phyloP scores from a whole-genome alignment of 345 rosid species.

The sweet orange (Citrus sinensis) region DVS_A1.0 CM039163.1:51808501-51809000 shows the following conservation, averaged over 20 bases:
- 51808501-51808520: background rate
- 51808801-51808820: background rate
- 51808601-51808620: slow-evolving; percentile 44
- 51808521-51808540: slow-evolving; percentile 33
- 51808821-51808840: background rate
- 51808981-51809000: no score
- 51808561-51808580: slow-evolving; percentile 7
- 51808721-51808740: no score
- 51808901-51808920: background rate
- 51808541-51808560: slow-evolving; percentile 21
- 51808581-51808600: slow-evolving; percentile 14
- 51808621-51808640: slow-evolving; percentile 17
- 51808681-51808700: background rate
- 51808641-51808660: no score
- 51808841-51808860: background rate
- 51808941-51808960: background rate
- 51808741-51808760: no score
- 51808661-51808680: background rate
- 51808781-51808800: background rate
- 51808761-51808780: no score
- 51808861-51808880: slow-evolving; percentile 7
- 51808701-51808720: no score
- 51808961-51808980: no score
- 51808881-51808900: background rate
- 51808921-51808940: background rate